Conservation (phyloP, 768 basidiomycete genomes). For the Kwoniella europaea region DNA sequence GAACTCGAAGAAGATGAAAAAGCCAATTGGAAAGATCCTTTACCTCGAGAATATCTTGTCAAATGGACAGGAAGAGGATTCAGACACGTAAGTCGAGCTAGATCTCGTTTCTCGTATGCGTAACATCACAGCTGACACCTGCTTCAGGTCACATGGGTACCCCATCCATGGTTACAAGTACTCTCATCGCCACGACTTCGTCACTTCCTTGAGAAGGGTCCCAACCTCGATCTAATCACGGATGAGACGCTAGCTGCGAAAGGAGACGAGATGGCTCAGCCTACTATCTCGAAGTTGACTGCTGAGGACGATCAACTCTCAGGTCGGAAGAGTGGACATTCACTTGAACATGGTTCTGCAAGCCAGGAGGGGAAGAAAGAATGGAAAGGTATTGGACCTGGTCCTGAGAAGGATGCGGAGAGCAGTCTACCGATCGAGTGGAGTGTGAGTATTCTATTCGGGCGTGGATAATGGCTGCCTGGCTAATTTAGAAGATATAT, state of each 20-base stretch:
- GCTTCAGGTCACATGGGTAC: slow-evolving; percentile 74
- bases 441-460: slow-evolving; percentile 59
- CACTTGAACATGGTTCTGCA: not conserved
- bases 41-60: slow-evolving; percentile 90
- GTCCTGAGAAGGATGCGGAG: slow-evolving; percentile 69
- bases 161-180: slow-evolving; percentile 84
- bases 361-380: slow-evolving; percentile 17
- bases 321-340: slow-evolving; percentile 52
- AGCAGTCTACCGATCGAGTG: slow-evolving; percentile 74
- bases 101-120: too few relatives aligned
- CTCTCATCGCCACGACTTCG: slow-evolving; percentile 72
- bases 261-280: slow-evolving; percentile 48
- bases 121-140: not conserved
- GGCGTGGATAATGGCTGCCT: too few relatives aligned
- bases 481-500: too few relatives aligned
- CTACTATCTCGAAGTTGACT: slow-evolving; percentile 48
- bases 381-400: slow-evolving; percentile 61
- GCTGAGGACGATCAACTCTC: slow-evolving; percentile 57
- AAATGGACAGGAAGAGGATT: slow-evolving; percentile 86
- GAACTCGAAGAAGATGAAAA: slow-evolving; percentile 59
- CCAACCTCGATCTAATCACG: slow-evolving; percentile 70
- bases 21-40: slow-evolving; percentile 65
- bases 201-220: slow-evolving; percentile 73
- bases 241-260: slow-evolving; percentile 52
- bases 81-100: slow-evolving; percentile 59